Conservation (phyloP, 768 basidiomycete genomes). For the Psilocybe cubensis region DNA sequence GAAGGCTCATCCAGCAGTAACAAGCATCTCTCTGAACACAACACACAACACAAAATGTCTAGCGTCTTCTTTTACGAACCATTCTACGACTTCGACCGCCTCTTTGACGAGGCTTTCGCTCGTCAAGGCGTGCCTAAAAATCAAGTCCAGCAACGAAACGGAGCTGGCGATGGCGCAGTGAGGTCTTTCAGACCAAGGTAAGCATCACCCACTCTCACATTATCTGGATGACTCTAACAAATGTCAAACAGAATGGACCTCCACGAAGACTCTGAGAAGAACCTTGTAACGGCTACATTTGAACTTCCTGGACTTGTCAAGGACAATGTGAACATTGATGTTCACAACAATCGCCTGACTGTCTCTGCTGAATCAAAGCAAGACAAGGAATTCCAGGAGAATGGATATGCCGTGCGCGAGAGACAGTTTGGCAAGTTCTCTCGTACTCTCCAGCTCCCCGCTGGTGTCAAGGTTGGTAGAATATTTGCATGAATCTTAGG, state of each 20-base stretch:
- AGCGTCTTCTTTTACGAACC: constrained; percentile 9
- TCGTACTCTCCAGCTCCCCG: constrained; percentile 54
- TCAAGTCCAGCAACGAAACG: constrained; percentile 10
- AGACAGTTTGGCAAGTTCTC: constrained; percentile 48
- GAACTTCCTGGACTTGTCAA: constrained; percentile 60
- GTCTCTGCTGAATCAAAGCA: constrained; percentile 51
- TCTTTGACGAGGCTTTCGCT: constrained; percentile 3
- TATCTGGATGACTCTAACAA: background rate
- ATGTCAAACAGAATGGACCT: constrained; percentile 53
- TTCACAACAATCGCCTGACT: constrained; percentile 51
- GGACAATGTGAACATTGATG: constrained; percentile 54
- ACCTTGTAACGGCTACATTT: constrained; percentile 56
- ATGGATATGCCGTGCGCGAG: constrained; percentile 48
- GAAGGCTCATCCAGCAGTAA: background rate
- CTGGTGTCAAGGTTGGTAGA: constrained; percentile 51
- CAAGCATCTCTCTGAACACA: background rate
- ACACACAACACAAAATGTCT: background rate
- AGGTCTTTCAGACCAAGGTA: constrained; percentile 36
- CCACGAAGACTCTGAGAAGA: constrained; percentile 49
- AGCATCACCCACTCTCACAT: background rate
- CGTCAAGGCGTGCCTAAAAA: constrained; percentile 2
- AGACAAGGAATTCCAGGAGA: constrained; percentile 34
- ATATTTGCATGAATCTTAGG: background rate
- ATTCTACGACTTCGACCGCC: constrained; percentile 10
- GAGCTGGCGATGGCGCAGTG: constrained; percentile 16